These are phyloP conservation scores for Talaromyces verruculosus DNA, from an alignment of 2,329 filamentous ascomycete species.

Conservation along the genomic window DNA sequence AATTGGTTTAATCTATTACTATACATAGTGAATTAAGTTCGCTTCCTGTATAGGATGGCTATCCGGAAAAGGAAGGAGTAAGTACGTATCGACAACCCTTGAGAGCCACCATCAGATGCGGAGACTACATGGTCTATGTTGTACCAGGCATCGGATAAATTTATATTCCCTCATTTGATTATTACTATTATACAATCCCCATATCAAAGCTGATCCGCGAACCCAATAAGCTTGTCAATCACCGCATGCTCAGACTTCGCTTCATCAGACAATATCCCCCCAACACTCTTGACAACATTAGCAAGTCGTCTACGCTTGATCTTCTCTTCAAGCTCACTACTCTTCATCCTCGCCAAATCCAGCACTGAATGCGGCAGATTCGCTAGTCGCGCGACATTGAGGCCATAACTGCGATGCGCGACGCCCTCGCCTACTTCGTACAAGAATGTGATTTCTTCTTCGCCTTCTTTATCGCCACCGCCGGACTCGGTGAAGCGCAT, in stretches of 20 bases:
- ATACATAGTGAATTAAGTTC: neutral
- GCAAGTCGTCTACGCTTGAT: constrained; percentile 63
- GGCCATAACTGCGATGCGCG: constrained; percentile 87
- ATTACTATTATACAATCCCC: neutral
- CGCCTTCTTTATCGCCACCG: constrained; percentile 46
- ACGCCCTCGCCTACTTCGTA: constrained; percentile 91
- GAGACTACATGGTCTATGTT: neutral
- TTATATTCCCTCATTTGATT: neutral
- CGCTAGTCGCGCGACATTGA: constrained; percentile 88
- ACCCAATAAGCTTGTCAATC: constrained; percentile 31
- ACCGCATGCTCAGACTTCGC: constrained; percentile 24
- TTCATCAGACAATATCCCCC: constrained; percentile 25
- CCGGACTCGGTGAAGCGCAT: constrained; percentile 75
- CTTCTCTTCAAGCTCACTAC: constrained; percentile 73
- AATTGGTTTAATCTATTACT: neutral
- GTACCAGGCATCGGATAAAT: neutral
- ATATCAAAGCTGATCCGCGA: constrained; percentile 21
- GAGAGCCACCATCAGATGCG: neutral
- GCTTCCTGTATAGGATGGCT: neutral
- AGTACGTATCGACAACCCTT: neutral
- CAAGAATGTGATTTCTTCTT: constrained; percentile 85
- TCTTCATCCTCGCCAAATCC: constrained; percentile 76
- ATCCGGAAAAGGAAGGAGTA: neutral
- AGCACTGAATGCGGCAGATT: constrained; percentile 75
- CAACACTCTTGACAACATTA: constrained; percentile 33